phyloP scores from a whole-genome alignment of 2,329 filamentous ascomycete species.

The Keithomyces neogunnii region DNA sequence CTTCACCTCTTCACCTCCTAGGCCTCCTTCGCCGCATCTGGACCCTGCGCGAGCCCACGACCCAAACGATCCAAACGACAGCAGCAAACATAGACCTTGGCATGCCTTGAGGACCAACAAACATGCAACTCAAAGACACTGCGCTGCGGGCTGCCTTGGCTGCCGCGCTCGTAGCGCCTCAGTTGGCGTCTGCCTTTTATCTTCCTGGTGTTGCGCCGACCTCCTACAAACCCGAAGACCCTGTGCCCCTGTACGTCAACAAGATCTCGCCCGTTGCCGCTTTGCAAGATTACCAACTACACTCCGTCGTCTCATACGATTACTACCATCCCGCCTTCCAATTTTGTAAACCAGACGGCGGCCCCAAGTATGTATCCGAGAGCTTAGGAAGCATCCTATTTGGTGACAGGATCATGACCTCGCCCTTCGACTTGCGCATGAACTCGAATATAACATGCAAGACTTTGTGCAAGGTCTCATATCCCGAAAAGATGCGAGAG shows the following conservation, averaged over 20 bases:
- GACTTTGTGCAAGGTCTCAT: slow-evolving; percentile 59
- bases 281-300: slow-evolving; percentile 67
- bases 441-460: slow-evolving; percentile 81
- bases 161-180: slow-evolving; percentile 41
- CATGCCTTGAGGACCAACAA: slow-evolving; percentile 9
- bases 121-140: slow-evolving; percentile 37
- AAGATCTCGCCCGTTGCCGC: slow-evolving; percentile 79
- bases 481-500: slow-evolving; percentile 55
- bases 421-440: slow-evolving; percentile 86
- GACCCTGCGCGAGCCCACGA: no score
- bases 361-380: slow-evolving; percentile 73
- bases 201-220: slow-evolving; percentile 92
- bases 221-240: slow-evolving; percentile 73
- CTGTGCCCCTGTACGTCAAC: slow-evolving; percentile 86
- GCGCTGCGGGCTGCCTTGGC: slow-evolving; percentile 43
- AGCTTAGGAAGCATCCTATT: slow-evolving; percentile 88
- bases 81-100: background rate
- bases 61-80: background rate
- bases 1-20: background rate
- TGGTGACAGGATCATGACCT: slow-evolving; percentile 95
- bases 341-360: slow-evolving; percentile 75
- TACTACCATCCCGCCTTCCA: slow-evolving; percentile 87
- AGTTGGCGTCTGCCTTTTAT: slow-evolving; percentile 71
- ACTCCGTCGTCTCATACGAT: slow-evolving; percentile 91
- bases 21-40: background rate